Evolutionary conservation across 805 yeast species (phyloP).

Genomic region (Kuraishia piskuri): DNA sequence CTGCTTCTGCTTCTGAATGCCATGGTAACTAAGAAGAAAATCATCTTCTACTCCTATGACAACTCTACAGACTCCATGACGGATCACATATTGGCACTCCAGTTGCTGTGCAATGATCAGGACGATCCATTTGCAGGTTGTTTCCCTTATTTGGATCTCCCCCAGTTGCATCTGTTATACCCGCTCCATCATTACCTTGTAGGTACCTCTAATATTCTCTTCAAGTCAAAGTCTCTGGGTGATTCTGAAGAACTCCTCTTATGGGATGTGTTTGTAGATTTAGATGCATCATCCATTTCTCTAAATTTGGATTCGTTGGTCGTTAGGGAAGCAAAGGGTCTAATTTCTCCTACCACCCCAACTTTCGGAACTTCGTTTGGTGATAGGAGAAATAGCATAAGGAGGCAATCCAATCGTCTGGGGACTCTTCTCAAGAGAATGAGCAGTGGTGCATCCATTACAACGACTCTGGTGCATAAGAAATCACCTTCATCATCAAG

Average conservation of each 20-base stretch:
- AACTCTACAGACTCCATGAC: slow-evolving; percentile 36
- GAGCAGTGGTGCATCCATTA: neutral
- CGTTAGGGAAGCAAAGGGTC: neutral
- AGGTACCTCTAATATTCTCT: slow-evolving; percentile 63
- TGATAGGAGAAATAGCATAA: slow-evolving; percentile 13
- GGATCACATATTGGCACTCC: slow-evolving; percentile 32
- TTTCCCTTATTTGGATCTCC: slow-evolving; percentile 56
- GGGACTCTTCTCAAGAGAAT: neutral
- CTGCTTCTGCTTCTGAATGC: slow-evolving; percentile 39
- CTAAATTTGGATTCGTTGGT: neutral
- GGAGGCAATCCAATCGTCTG: slow-evolving; percentile 15
- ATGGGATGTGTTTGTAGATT: slow-evolving; percentile 57
- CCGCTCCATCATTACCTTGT: slow-evolving; percentile 36
- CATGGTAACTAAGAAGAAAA: slow-evolving; percentile 35
- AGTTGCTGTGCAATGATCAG: slow-evolving; percentile 32
- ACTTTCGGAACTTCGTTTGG: slow-evolving; percentile 8
- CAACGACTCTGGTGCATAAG: neutral
- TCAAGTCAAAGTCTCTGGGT: slow-evolving; percentile 34
- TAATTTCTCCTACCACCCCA: slow-evolving; percentile 6
- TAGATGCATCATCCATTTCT: slow-evolving; percentile 12
- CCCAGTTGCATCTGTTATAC: slow-evolving; percentile 41
- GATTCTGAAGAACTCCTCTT: slow-evolving; percentile 19
- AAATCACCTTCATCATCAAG: neutral
- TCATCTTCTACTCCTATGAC: slow-evolving; percentile 29
- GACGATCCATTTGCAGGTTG: slow-evolving; percentile 11